These are phyloP conservation scores for Alternaria sp. DNA, from an alignment of 2,329 filamentous ascomycete species.

Conservation along the genomic window DNA sequence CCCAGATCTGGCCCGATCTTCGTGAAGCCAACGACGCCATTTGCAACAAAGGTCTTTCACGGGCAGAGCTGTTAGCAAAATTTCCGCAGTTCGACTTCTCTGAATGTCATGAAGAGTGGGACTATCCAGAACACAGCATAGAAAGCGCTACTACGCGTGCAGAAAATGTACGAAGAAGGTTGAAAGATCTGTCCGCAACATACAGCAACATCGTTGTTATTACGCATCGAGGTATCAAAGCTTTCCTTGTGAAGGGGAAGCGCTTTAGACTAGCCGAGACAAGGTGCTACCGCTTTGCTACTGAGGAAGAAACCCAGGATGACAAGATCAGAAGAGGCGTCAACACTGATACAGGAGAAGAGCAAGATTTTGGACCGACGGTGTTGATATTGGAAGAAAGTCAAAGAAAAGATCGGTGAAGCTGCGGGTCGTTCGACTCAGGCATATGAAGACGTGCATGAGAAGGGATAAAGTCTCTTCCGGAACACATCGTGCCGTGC, in stretches of 20 bases:
- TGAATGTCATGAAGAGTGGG: conserved; percentile 23
- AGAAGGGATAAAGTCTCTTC: not conserved
- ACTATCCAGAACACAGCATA: conserved; percentile 20
- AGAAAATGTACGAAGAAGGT: conserved; percentile 21
- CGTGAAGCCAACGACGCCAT: conserved; percentile 27
- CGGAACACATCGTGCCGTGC: not conserved
- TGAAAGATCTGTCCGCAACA: conserved; percentile 16
- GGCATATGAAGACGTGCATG: not conserved
- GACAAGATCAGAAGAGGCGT: conserved; percentile 15
- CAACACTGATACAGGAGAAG: conserved; percentile 19
- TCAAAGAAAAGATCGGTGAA: not conserved
- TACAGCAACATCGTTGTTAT: conserved; percentile 27
- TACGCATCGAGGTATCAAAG: conserved; percentile 31
- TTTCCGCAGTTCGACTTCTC: conserved; percentile 32
- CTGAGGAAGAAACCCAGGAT: conserved; percentile 15
- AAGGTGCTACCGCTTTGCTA: conserved; percentile 27
- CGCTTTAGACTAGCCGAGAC: conserved; percentile 26
- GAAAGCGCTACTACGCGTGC: conserved; percentile 20
- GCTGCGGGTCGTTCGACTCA: not conserved
- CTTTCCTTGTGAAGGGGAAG: conserved; percentile 24
- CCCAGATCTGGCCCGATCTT: conserved; percentile 34
- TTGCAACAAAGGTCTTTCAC: conserved; percentile 27
- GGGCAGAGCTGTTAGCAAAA: conserved; percentile 12
- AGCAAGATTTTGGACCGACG: conserved; percentile 33
- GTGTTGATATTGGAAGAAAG: conserved; percentile 18